Percentiles rank a stretch among this genome's conserved stretches.
Evolutionary conservation across 257 asterid species (phyloP).

Genomic region (Solanum verrucosum): DNA sequence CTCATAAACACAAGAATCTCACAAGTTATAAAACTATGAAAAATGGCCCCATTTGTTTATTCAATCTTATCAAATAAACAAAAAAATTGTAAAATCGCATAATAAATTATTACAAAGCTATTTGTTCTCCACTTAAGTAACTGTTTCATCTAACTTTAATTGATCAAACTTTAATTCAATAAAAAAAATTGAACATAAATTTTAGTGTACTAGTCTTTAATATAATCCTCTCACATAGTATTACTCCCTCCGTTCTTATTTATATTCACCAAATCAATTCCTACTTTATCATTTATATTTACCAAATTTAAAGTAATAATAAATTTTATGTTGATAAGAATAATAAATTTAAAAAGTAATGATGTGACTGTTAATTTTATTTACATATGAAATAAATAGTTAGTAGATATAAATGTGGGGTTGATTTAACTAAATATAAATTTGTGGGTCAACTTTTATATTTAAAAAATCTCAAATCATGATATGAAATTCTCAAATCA

Average conservation of each 20-base stretch:
- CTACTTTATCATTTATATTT: too few species aligned
- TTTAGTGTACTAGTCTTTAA: not conserved
- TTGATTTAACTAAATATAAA: too few species aligned
- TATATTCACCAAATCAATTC: too few species aligned
- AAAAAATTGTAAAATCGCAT: not conserved
- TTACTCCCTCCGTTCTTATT: not conserved
- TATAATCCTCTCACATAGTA: not conserved
- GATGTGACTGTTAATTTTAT: not conserved
- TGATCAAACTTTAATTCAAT: too few species aligned
- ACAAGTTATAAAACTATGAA: too few species aligned
- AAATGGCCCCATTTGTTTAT: not conserved
- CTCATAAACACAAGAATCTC: not conserved
- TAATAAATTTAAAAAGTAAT: not conserved
- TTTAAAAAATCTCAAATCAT: not conserved
- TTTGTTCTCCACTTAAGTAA: not conserved
- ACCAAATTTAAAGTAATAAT: not conserved
- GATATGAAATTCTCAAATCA: not conserved
- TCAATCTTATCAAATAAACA: too few species aligned
- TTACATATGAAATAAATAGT: not conserved
- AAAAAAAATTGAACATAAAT: not conserved
- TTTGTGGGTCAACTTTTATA: not conserved
- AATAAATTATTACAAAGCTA: not conserved
- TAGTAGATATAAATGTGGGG: not conserved
- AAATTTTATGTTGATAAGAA: not conserved
- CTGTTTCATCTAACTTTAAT: too few species aligned